phyloP scores from a whole-genome alignment of 2,329 filamentous ascomycete species.

The Blastomyces silverae region DNA sequence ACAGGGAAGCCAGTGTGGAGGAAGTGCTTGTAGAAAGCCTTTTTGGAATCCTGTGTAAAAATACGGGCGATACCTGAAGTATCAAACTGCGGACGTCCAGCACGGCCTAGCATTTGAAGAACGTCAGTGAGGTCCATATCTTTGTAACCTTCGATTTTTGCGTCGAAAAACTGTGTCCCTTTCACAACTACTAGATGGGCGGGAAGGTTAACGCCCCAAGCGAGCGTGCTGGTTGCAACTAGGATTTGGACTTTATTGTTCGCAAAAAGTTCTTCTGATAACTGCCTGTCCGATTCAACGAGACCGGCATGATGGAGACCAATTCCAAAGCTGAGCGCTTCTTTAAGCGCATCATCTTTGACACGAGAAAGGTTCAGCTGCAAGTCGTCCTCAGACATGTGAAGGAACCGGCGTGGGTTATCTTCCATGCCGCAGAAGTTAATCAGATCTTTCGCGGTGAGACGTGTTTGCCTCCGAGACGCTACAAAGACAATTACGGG shows the following conservation, averaged over 20 bases:
- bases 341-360: slow-evolving; percentile 85
- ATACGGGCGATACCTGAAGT: slow-evolving; percentile 92
- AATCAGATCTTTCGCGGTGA: slow-evolving; percentile 93
- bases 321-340: slow-evolving; percentile 95
- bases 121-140: slow-evolving; percentile 99
- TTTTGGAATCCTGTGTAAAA: slow-evolving; percentile 95
- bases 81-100: slow-evolving; percentile 93
- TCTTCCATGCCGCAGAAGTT: slow-evolving; percentile 99
- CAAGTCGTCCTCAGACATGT: slow-evolving; percentile 91
- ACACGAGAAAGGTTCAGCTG: slow-evolving; percentile 80
- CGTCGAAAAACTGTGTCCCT: slow-evolving; percentile 95
- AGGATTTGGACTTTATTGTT: slow-evolving; percentile 98
- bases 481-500: slow-evolving; percentile 98
- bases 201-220: slow-evolving; percentile 96
- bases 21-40: slow-evolving; percentile 99
- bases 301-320: slow-evolving; percentile 95
- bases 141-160: slow-evolving; percentile 93
- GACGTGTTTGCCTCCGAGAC: slow-evolving; percentile 84
- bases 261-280: slow-evolving; percentile 89
- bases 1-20: slow-evolving; percentile 96
- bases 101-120: slow-evolving; percentile 92
- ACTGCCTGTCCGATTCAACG: slow-evolving; percentile 84
- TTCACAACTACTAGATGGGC: slow-evolving; percentile 97
- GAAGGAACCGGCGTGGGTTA: slow-evolving; percentile 84
- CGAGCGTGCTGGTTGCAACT: slow-evolving; percentile 88